Evolutionary conservation across 2,329 filamentous ascomycete genomes (phyloP).

Genomic region (Juglanconis oblonga): DNA sequence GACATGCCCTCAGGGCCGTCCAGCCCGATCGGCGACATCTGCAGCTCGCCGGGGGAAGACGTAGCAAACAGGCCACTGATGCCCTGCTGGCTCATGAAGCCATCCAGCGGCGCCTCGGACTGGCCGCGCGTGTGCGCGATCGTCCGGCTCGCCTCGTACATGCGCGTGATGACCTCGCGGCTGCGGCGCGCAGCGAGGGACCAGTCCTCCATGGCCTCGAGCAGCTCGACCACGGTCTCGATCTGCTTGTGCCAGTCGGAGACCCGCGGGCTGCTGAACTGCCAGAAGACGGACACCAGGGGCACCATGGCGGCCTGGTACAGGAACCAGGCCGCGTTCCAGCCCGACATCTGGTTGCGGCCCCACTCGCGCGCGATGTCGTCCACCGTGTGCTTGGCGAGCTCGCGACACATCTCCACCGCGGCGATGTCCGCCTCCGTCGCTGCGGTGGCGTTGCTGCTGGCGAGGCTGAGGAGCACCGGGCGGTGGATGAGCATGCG

Average conservation of each 20-base stretch:
- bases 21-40: conserved; percentile 51
- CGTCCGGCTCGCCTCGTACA: conserved; percentile 55
- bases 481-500: conserved; percentile 74
- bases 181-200: conserved; percentile 61
- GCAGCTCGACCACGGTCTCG: conserved; percentile 56
- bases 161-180: conserved; percentile 60
- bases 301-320: conserved; percentile 81
- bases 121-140: conserved; percentile 30
- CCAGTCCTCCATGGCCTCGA: conserved; percentile 64
- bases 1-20: conserved; percentile 46
- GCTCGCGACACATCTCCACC: conserved; percentile 65
- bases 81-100: conserved; percentile 10
- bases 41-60: conserved; percentile 26
- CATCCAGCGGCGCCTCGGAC: conserved; percentile 7
- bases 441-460: conserved; percentile 48
- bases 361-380: conserved; percentile 70
- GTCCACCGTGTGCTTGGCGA: conserved; percentile 68
- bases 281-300: conserved; percentile 71
- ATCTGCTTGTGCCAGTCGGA: conserved; percentile 55
- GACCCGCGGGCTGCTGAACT: conserved; percentile 49
- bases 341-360: conserved; percentile 72
- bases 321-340: conserved; percentile 79
- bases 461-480: conserved; percentile 64
- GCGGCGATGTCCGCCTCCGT: conserved; percentile 63
- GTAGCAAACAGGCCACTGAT: conserved; percentile 12